Conservation (phyloP, 345 rosid species). For the Excoecaria agallocha region DNA sequence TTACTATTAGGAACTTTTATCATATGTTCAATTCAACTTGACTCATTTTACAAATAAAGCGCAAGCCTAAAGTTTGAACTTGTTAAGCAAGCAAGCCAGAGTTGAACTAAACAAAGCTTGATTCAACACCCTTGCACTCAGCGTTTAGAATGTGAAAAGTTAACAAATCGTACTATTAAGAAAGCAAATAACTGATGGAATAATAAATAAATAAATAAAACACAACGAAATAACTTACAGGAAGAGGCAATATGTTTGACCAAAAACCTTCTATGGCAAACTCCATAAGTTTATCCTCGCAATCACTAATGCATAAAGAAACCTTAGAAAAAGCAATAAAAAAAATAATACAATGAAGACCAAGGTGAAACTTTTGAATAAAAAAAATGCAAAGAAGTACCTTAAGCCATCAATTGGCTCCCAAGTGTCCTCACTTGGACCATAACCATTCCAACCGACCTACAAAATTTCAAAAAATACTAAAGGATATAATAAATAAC, state of each 20-base stretch:
- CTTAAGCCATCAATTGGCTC: conserved; percentile 35
- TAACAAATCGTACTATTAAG: too few species aligned
- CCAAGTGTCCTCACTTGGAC: conserved; percentile 36
- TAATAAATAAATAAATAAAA: not conserved
- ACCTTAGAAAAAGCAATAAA: not conserved
- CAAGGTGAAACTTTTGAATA: not conserved
- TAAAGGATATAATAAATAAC: not conserved
- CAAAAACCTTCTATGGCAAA: conserved; percentile 32
- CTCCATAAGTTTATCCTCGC: conserved; percentile 30
- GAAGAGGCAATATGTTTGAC: conserved; percentile 43
- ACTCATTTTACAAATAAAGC: too few species aligned
- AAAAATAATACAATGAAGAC: not conserved
- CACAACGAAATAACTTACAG: conserved; percentile 20
- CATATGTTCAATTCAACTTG: too few species aligned
- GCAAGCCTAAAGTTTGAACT: too few species aligned
- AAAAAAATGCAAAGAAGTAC: conserved; percentile 9
- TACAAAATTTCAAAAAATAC: not conserved
- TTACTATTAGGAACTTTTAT: too few species aligned
- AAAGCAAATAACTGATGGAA: too few species aligned
- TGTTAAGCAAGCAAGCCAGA: too few species aligned
- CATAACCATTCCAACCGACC: conserved; percentile 12
- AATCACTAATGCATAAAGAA: conserved; percentile 21
- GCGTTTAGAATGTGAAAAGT: too few species aligned
- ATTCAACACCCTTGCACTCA: too few species aligned
- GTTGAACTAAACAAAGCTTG: too few species aligned